Evolutionary conservation across 495 filamentous ascomycete genomes (phyloP).

Genomic region (Aspergillus homomorphus): DNA sequence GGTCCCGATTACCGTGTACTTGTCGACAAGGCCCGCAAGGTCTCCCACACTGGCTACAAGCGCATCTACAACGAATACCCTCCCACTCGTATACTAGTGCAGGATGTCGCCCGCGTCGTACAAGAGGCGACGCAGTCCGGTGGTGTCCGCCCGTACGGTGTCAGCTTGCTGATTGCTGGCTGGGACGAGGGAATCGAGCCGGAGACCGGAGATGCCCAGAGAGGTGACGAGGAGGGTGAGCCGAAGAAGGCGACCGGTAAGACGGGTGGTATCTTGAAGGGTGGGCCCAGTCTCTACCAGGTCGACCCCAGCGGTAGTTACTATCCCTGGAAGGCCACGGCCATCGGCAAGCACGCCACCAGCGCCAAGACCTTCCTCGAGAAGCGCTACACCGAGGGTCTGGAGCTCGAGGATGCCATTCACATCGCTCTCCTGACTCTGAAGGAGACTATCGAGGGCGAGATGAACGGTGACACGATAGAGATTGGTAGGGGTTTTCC

Average conservation of each 20-base stretch:
- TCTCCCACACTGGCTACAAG: conserved; percentile 99
- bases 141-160: conserved; percentile 97
- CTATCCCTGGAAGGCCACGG: conserved; percentile 99
- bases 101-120: conserved; percentile 97
- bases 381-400: conserved; percentile 94
- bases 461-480: conserved; percentile 99
- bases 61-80: conserved; percentile 99
- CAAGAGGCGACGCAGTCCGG: conserved; percentile 98
- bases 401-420: conserved; percentile 97
- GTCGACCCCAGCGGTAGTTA: conserved; percentile 96
- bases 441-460: conserved; percentile 98
- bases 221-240: conserved; percentile 54
- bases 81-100: conserved; percentile 95
- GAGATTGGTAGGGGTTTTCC: conserved; percentile 74
- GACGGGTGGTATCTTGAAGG: conserved; percentile 93
- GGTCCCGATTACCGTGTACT: conserved; percentile 97
- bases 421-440: conserved; percentile 96
- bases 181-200: conserved; percentile 97
- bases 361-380: conserved; percentile 98
- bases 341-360: conserved; percentile 97
- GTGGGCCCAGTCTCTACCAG: conserved; percentile 95
- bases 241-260: conserved; percentile 68
- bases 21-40: conserved; percentile 95
- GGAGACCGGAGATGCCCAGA: conserved; percentile 54
- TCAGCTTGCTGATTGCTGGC: conserved; percentile 89